Evolutionary conservation across 441 rosid genomes (phyloP).

Genomic region (Erodium trifolium): DNA sequence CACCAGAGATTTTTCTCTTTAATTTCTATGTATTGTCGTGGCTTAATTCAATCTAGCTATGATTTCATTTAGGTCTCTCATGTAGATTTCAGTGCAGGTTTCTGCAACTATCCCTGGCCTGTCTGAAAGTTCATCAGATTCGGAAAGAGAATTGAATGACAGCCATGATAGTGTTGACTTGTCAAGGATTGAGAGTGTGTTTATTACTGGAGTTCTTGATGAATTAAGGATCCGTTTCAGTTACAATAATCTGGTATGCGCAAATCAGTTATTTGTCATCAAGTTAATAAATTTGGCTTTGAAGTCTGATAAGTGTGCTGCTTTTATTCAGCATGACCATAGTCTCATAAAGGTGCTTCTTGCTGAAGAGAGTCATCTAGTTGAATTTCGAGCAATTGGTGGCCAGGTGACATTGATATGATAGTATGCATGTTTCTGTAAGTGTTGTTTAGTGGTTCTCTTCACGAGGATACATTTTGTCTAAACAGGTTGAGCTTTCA

Average conservation of each 20-base stretch:
- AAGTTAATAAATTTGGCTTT: conserved; percentile 20
- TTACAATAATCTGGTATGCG: conserved; percentile 57
- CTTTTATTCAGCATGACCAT: conserved; percentile 44
- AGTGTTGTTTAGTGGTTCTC: conserved; percentile 18
- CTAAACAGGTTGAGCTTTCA: conserved; percentile 76
- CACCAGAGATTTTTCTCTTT: neutral
- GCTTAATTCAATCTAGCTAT: neutral
- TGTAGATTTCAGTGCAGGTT: conserved; percentile 39
- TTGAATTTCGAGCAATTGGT: conserved; percentile 91
- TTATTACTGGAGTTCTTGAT: conserved; percentile 83
- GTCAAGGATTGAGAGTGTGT: conserved; percentile 54
- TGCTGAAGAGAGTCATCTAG: conserved; percentile 62
- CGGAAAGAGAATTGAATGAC: conserved; percentile 50
- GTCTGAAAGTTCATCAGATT: conserved; percentile 84
- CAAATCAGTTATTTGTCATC: conserved; percentile 16
- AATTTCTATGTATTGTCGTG: neutral
- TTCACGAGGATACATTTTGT: conserved; percentile 22
- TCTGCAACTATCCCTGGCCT: conserved; percentile 76
- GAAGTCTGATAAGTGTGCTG: conserved; percentile 29
- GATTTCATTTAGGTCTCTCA: conserved; percentile 10
- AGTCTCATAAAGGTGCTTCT: conserved; percentile 69
- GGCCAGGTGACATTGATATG: conserved; percentile 60
- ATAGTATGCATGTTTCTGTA: conserved; percentile 11
- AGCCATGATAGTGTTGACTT: conserved; percentile 31
- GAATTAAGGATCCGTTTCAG: conserved; percentile 77